A percentile compares a stretch with the other conserved stretches of the same genome.
phyloP scores from a whole-genome alignment of 441 rosid species.

The Macaranga tanarius region DNA sequence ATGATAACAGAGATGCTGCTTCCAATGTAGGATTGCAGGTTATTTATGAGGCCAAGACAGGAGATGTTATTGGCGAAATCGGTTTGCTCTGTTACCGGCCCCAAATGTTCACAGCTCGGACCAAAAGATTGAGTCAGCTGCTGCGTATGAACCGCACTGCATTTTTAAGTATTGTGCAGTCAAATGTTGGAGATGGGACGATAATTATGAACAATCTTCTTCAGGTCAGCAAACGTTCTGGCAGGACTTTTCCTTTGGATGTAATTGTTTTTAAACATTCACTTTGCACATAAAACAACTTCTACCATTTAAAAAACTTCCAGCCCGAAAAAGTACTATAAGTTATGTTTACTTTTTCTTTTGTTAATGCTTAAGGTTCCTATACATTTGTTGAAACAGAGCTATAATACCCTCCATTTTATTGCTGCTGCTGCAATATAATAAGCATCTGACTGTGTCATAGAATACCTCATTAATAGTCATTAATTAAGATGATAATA shows the following conservation, averaged over 20 bases:
- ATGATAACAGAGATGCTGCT: not conserved
- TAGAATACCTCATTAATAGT: no score
- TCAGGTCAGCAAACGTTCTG: conserved; percentile 45
- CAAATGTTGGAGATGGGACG: conserved; percentile 89
- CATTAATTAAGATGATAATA: no score
- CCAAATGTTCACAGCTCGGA: conserved; percentile 78
- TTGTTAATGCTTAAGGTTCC: no score
- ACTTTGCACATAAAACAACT: no score
- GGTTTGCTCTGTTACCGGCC: conserved; percentile 88
- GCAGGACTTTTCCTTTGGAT: not conserved
- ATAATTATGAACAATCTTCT: conserved; percentile 88
- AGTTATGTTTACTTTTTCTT: no score
- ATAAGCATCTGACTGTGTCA: not conserved
- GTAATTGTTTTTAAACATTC: no score
- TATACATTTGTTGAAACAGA: no score
- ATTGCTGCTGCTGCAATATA: not conserved
- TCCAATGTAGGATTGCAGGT: conserved; percentile 39
- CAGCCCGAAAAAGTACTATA: no score
- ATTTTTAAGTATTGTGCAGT: conserved; percentile 67
- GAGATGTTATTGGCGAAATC: conserved; percentile 73
- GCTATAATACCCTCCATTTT: no score
- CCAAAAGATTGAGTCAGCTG: conserved; percentile 76
- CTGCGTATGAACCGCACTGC: conserved; percentile 83
- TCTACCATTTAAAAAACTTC: no score
- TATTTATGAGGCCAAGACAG: conserved; percentile 63